Evolutionary conservation across 2,329 filamentous ascomycete genomes (phyloP).

Genomic region (Fusarium sp.): DNA sequence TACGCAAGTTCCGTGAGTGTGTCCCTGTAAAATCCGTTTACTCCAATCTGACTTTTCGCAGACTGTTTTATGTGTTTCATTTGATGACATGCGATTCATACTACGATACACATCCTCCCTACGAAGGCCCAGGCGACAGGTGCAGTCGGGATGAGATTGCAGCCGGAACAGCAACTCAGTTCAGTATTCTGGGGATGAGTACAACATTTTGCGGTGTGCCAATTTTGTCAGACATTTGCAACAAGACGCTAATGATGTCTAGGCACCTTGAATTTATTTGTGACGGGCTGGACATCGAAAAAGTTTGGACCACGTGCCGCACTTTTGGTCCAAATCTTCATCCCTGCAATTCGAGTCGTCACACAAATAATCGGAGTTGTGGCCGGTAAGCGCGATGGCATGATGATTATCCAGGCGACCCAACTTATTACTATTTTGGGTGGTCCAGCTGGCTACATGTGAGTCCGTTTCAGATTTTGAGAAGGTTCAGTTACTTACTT

Average conservation of each 20-base stretch:
- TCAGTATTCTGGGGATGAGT: constrained; percentile 74
- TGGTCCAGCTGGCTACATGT: constrained; percentile 76
- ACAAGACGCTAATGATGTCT: fast-evolving
- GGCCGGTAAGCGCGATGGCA: constrained; percentile 71
- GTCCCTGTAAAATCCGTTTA: fast-evolving
- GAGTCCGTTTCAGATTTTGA: not conserved
- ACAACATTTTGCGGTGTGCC: constrained; percentile 73
- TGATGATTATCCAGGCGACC: constrained; percentile 75
- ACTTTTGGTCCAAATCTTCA: constrained; percentile 72
- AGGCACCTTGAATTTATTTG: constrained; percentile 63
- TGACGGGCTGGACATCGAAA: constrained; percentile 77
- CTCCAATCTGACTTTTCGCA: constrained; percentile 29
- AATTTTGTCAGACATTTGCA: fast-evolving
- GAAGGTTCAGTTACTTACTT: constrained; percentile 6
- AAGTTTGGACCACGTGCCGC: constrained; percentile 73
- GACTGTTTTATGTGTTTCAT: constrained; percentile 74
- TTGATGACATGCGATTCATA: constrained; percentile 80
- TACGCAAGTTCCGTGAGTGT: constrained; percentile 63
- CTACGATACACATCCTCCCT: constrained; percentile 70
- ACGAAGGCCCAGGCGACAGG: constrained; percentile 62
- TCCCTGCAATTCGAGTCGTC: constrained; percentile 73
- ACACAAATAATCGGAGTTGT: constrained; percentile 75
- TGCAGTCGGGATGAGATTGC: constrained; percentile 74
- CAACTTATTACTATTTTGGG: constrained; percentile 78
- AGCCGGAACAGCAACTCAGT: constrained; percentile 72